Conservation (phyloP, 257 asterid genomes). For the Plantago major region DNA sequence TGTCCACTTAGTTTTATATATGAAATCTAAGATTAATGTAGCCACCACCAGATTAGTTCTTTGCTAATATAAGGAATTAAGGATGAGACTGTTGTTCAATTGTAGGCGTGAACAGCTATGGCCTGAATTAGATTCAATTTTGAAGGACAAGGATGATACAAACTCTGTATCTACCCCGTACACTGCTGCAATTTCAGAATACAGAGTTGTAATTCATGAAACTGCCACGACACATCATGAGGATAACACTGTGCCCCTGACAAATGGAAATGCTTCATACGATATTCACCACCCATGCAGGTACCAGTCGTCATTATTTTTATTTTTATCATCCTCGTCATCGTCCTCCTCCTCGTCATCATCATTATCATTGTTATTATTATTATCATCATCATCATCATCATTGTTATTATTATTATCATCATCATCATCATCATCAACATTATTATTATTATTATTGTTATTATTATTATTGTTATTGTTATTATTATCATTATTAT, state of each 20-base stretch:
- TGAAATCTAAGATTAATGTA: constrained; percentile 1
- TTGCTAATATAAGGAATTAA: constrained; percentile 10
- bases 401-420: too few species aligned
- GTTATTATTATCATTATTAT: too few species aligned
- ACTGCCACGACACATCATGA: constrained; percentile 28
- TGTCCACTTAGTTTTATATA: constrained; percentile 4
- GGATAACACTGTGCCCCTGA: constrained; percentile 36
- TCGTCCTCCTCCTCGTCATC: too few species aligned
- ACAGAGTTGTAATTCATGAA: constrained; percentile 53
- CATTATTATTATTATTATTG: neutral
- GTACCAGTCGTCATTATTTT: constrained; percentile 21
- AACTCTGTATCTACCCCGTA: constrained; percentile 51
- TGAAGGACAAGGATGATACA: constrained; percentile 48
- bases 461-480: too few species aligned
- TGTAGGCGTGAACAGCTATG: constrained; percentile 63
- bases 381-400: neutral
- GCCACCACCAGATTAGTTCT: neutral
- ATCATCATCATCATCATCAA: neutral
- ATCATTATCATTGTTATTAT: neutral
- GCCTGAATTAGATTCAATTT: constrained; percentile 62
- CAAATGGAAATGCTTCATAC: constrained; percentile 52
- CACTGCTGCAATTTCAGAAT: constrained; percentile 63
- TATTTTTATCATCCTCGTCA: too few species aligned
- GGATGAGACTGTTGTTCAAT: constrained; percentile 19
- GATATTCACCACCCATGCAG: constrained; percentile 81